These are phyloP conservation scores for Quercus alba DNA, from an alignment of 306 rosid species.

Conservation along the genomic window DNA sequence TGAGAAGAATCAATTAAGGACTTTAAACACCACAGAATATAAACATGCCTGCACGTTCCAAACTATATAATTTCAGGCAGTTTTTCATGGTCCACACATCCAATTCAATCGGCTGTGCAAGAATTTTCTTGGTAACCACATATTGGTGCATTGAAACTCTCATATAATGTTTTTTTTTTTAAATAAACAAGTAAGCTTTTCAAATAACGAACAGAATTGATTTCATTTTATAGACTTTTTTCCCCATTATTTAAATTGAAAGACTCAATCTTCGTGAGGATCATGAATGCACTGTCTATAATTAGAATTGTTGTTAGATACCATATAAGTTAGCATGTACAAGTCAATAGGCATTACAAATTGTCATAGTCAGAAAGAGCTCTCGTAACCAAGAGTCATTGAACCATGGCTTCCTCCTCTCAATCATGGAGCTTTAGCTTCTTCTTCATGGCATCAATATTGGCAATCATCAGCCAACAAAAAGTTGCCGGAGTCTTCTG, in stretches of 20 bases:
- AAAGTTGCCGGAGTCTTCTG: slow-evolving; percentile 23
- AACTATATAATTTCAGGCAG: not conserved
- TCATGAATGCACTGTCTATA: slow-evolving; percentile 38
- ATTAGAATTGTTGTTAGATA: slow-evolving; percentile 16
- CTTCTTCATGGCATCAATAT: slow-evolving; percentile 22
- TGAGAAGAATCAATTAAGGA: not conserved
- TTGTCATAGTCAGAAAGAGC: slow-evolving; percentile 5
- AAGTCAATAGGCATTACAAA: slow-evolving; percentile 26
- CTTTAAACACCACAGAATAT: not conserved
- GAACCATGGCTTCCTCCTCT: slow-evolving; percentile 49
- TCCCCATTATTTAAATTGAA: slow-evolving; percentile 5
- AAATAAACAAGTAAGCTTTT: not conserved
- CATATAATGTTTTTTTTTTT: no score
- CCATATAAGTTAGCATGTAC: slow-evolving; percentile 33
- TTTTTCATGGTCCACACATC: no score
- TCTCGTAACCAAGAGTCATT: not conserved
- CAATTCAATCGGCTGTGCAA: not conserved
- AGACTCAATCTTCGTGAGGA: slow-evolving; percentile 43
- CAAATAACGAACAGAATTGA: no score
- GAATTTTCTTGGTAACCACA: not conserved
- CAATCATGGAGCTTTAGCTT: slow-evolving; percentile 28
- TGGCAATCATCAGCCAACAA: slow-evolving; percentile 27
- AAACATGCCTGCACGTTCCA: slow-evolving; percentile 1
- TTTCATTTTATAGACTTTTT: not conserved
- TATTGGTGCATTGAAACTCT: no score